Conservation (phyloP, 2,329 filamentous ascomycete genomes). For the Clonostachys sp. region DNA sequence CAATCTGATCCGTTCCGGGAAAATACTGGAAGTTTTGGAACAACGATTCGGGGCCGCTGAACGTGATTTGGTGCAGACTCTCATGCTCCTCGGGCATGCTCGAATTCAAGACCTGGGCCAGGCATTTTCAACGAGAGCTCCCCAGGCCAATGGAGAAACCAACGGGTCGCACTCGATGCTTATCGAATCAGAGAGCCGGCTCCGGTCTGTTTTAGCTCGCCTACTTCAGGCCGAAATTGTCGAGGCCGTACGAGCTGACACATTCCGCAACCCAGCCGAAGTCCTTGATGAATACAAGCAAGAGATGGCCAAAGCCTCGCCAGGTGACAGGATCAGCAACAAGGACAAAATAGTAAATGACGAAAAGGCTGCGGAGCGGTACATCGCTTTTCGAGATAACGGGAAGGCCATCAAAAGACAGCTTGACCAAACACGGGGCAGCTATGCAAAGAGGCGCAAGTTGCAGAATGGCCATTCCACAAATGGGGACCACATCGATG, state of each 20-base stretch:
- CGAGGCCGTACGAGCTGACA: constrained; percentile 53
- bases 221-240: constrained; percentile 64
- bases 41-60: constrained; percentile 71
- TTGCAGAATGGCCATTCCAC: constrained; percentile 40
- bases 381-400: constrained; percentile 49
- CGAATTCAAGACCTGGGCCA: constrained; percentile 66
- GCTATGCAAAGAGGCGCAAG: constrained; percentile 47
- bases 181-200: constrained; percentile 34
- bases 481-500: constrained; percentile 18
- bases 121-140: constrained; percentile 43
- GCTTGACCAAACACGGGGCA: constrained; percentile 34
- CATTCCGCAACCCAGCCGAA: constrained; percentile 58
- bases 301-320: constrained; percentile 47
- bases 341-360: constrained; percentile 65
- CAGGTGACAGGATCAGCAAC: constrained; percentile 31
- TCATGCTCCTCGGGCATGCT: constrained; percentile 75
- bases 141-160: constrained; percentile 23
- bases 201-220: constrained; percentile 45
- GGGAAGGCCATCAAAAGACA: constrained; percentile 46
- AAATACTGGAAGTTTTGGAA: constrained; percentile 73
- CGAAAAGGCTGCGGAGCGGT: constrained; percentile 45
- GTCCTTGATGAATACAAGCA: constrained; percentile 57
- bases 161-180: constrained; percentile 24
- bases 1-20: constrained; percentile 74
- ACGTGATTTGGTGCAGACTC: constrained; percentile 66